These are phyloP conservation scores for Colletotrichum falcatum DNA, from an alignment of 2,329 filamentous ascomycete species.

Conservation along the genomic window DNA sequence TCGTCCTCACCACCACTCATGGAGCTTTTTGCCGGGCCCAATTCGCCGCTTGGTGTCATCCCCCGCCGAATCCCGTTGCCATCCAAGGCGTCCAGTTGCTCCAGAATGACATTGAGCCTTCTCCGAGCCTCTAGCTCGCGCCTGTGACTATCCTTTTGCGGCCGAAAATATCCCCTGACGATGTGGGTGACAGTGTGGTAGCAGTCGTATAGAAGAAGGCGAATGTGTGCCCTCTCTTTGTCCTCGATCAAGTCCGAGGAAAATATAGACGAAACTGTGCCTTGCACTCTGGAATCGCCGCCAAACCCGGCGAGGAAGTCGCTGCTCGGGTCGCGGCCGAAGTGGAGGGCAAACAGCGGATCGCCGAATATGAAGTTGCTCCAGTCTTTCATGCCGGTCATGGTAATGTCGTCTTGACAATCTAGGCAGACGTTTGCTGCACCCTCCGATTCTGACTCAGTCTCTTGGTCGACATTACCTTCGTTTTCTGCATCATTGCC, in stretches of 20 bases:
- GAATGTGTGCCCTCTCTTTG: constrained; percentile 55
- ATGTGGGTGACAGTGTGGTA: constrained; percentile 66
- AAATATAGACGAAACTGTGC: constrained; percentile 20
- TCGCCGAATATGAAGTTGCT: constrained; percentile 70
- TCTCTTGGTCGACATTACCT: constrained; percentile 6
- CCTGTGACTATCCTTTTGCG: constrained; percentile 59
- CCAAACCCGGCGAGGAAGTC: constrained; percentile 63
- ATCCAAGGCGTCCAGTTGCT: constrained; percentile 57
- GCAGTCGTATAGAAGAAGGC: constrained; percentile 68
- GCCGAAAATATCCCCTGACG: constrained; percentile 67
- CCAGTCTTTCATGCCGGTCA: constrained; percentile 63
- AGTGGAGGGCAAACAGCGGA: constrained; percentile 64
- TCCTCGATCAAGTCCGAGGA: constrained; percentile 55
- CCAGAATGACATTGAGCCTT: constrained; percentile 61
- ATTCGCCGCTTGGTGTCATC: constrained; percentile 54
- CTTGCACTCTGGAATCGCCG: constrained; percentile 38
- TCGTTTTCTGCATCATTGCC: constrained; percentile 25
- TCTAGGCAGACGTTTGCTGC: not conserved
- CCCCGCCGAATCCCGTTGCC: constrained; percentile 47
- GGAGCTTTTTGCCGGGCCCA: constrained; percentile 59
- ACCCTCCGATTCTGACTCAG: constrained; percentile 27
- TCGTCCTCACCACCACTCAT: constrained; percentile 46
- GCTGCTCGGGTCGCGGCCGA: constrained; percentile 57
- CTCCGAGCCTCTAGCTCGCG: constrained; percentile 66
- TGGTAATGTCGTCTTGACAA: constrained; percentile 15